These are phyloP conservation scores for Lasiosphaeris hirsuta DNA, from an alignment of 495 filamentous ascomycete genomes.

Conservation along the genomic window DNA sequence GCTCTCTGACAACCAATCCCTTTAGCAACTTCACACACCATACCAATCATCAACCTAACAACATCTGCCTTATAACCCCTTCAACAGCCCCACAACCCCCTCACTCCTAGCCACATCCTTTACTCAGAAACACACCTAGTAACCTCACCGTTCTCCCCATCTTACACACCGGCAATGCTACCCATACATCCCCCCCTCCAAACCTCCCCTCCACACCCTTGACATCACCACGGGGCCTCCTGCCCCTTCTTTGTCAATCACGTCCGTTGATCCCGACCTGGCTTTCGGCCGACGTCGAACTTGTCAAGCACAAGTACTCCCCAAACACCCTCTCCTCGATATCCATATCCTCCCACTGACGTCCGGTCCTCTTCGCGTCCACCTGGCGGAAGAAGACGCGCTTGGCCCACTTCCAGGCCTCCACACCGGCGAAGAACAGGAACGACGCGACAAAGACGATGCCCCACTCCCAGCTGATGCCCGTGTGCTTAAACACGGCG, in stretches of 20 bases:
- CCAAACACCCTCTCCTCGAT: constrained; percentile 39
- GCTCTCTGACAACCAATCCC: too few relatives aligned
- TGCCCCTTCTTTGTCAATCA: constrained; percentile 43
- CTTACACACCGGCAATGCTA: too few relatives aligned
- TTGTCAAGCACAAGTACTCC: constrained; percentile 27
- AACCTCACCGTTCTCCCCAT: too few relatives aligned
- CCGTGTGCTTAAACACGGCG: constrained; percentile 68
- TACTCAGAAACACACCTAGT: too few relatives aligned
- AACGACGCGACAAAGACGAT: constrained; percentile 55
- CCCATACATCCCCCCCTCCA: too few relatives aligned
- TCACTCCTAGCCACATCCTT: too few relatives aligned
- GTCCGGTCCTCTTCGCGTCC: constrained; percentile 20
- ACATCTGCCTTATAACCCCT: too few relatives aligned
- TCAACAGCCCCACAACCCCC: too few relatives aligned
- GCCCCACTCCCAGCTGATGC: constrained; percentile 73
- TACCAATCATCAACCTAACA: too few relatives aligned
- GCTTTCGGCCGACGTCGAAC: neutral
- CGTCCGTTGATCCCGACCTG: constrained; percentile 14
- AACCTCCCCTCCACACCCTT: too few relatives aligned
- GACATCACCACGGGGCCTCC: constrained; percentile 29
- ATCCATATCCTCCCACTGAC: constrained; percentile 37
- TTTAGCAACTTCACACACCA: too few relatives aligned
- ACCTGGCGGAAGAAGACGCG: constrained; percentile 31
- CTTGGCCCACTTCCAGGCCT: constrained; percentile 65
- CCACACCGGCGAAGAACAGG: constrained; percentile 59